Evolutionary conservation across 805 yeast genomes (phyloP).

Genomic region (Saturnispora quitensis): DNA sequence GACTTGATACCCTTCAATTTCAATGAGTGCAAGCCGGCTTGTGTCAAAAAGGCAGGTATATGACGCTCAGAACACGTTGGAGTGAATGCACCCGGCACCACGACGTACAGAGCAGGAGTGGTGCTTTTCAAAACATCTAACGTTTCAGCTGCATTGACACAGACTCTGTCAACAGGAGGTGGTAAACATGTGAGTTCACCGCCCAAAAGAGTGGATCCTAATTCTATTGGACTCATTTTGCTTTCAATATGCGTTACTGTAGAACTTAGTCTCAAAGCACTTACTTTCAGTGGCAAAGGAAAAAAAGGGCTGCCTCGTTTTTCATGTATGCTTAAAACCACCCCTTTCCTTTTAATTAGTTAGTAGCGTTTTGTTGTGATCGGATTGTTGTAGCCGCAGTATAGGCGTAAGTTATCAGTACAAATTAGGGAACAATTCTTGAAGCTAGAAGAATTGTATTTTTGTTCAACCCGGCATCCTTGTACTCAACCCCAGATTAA

Average conservation of each 20-base stretch:
- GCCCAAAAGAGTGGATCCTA: not conserved
- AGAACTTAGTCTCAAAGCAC: not conserved
- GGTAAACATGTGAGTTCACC: constrained; percentile 4
- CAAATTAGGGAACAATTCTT: not conserved
- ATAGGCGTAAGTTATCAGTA: not conserved
- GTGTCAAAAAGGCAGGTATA: constrained; percentile 31
- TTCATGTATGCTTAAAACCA: not conserved
- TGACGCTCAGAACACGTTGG: constrained; percentile 39
- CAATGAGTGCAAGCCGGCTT: constrained; percentile 24
- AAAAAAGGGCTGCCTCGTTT: not conserved
- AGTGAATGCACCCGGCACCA: constrained; percentile 45
- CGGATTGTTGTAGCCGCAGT: not conserved
- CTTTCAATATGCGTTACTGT: not conserved
- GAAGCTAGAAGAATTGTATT: not conserved
- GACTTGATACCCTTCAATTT: constrained; percentile 32
- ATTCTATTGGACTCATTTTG: not conserved
- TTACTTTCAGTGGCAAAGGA: not conserved
- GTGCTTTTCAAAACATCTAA: not conserved
- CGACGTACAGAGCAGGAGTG: constrained; percentile 26
- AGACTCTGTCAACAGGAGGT: constrained; percentile 8
- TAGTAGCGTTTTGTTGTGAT: not conserved
- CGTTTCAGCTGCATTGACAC: constrained; percentile 6
- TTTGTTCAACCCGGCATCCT: not conserved
- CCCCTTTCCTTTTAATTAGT: not conserved
- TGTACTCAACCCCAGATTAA: not conserved